Base-by-base conservation (phyloP, 495 filamentous ascomycete species). In the Penicillium psychrofluorescens region DNA sequence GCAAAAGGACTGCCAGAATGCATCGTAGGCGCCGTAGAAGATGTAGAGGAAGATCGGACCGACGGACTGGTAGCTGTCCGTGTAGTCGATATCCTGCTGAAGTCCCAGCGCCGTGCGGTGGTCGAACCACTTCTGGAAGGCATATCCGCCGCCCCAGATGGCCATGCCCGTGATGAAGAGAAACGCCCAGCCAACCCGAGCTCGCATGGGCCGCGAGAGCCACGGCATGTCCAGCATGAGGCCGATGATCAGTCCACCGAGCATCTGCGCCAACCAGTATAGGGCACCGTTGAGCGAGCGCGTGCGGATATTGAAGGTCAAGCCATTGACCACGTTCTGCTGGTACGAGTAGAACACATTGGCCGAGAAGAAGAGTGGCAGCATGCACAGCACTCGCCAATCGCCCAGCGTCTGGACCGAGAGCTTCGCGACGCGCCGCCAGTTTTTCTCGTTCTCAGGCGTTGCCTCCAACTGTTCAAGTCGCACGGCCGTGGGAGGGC, bases 331-430 rank as follows among this genome's bases (percentile, higher is more conserved):
- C 22, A 75, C 79, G 42, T 77, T 78, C 56, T 80, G 77, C 51
- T 82, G 79, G 56, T 88, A 79, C 4, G 84, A 86, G 63, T 88
- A 88, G 67, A 90, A 91, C 55, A 80, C 82, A 51, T 90, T 90
- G 55, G 84, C 86, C 15, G 77, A 67, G 51, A 71, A 71, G 60
- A 78, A 78, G 32, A 76, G 59, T 1, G 75, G 75, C 16, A 76
- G 49, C 54, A 78, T 67, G 36, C 64, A 69, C 28, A 74, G 32
- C 12, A 74, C 65, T 11, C 65, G 59, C 55, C 63, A 62, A 39
- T 76, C 61, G 12, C 46, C 46, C 15, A 64, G 48, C 1, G 58
- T 68, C 8, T 45, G 44, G 61, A 80, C 71, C 6, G 83, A 79
- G 1, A 84, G 83, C 50, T 84, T 80, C 35, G 59, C 6, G 15